A percentile compares a stretch with the other conserved stretches of the same genome.
phyloP scores from a whole-genome alignment of 192 early-diverging fungal species.

The Gaertneriomyces semiglobifer region DNA sequence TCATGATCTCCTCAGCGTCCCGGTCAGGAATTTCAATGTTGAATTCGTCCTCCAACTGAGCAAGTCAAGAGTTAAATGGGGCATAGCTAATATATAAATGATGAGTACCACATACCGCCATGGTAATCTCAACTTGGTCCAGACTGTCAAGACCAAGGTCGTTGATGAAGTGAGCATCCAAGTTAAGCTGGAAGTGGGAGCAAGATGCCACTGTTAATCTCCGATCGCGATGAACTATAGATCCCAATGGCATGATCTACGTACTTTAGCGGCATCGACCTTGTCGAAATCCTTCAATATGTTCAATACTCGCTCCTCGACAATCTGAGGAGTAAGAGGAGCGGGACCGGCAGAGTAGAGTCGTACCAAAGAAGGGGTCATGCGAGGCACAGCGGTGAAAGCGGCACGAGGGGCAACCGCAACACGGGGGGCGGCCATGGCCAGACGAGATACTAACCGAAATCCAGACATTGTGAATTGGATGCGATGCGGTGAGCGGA shows the following conservation, averaged over 20 bases:
- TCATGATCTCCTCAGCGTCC: conserved; percentile 94
- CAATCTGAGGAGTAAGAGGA: conserved; percentile 58
- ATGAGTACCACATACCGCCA: conserved; percentile 60
- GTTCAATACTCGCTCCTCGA: conserved; percentile 84
- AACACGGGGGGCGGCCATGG: no score
- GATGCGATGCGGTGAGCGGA: no score
- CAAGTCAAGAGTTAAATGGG: background rate
- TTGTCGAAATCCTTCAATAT: conserved; percentile 96
- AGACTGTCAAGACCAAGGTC: conserved; percentile 95
- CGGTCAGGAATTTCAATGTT: conserved; percentile 96
- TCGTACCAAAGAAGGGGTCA: conserved; percentile 38
- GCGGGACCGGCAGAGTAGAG: conserved; percentile 72
- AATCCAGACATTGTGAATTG: no score
- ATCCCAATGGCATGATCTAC: background rate
- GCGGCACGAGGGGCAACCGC: conserved; percentile 9
- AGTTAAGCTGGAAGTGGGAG: conserved; percentile 60
- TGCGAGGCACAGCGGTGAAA: background rate
- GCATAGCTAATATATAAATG: background rate
- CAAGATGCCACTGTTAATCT: no score
- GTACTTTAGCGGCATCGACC: conserved; percentile 88
- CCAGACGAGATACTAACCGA: no score
- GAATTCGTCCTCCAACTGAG: conserved; percentile 93
- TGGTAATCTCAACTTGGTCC: conserved; percentile 97
- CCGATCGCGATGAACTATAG: no score
- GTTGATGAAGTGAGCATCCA: conserved; percentile 81